phyloP scores from a whole-genome alignment of 139 green algal genomes.

The Zygnema circumcarinatum region DNA sequence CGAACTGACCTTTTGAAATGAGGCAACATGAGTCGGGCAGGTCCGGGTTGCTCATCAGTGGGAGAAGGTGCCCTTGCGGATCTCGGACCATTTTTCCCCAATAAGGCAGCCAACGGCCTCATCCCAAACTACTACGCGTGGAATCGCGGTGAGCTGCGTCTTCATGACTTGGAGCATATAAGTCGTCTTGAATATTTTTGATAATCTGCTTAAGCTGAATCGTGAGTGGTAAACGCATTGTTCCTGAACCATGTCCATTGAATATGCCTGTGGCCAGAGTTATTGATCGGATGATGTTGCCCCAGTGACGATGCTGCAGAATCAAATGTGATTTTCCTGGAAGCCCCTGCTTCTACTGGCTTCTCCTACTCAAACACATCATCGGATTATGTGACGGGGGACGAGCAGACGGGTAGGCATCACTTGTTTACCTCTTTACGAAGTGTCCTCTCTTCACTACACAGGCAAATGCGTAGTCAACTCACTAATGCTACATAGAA shows the following conservation, averaged over 20 bases:
- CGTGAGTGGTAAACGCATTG: background rate
- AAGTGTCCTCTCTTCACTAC: too few species aligned
- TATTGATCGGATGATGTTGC: too few species aligned
- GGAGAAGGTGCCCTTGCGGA: slow-evolving; percentile 76
- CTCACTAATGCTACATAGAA: too few species aligned
- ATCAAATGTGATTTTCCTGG: slow-evolving; percentile 80
- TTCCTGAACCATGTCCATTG: background rate
- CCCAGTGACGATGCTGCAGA: slow-evolving; percentile 29
- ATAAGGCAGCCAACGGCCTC: slow-evolving; percentile 7
- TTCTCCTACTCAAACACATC: slow-evolving; percentile 80
- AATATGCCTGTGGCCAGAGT: too few species aligned
- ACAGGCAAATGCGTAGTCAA: too few species aligned
- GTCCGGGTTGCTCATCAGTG: slow-evolving; percentile 83
- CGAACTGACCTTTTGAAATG: background rate
- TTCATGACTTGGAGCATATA: too few species aligned
- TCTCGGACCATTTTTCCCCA: slow-evolving; percentile 76
- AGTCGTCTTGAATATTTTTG: too few species aligned
- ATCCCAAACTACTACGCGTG: slow-evolving; percentile 29
- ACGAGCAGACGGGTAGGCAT: slow-evolving; percentile 72
- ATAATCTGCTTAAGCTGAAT: background rate
- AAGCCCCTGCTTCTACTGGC: slow-evolving; percentile 83
- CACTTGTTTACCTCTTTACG: too few species aligned
- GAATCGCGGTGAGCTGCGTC: slow-evolving; percentile 20
- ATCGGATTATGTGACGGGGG: slow-evolving; percentile 70
- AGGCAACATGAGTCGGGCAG: slow-evolving; percentile 39